phyloP scores from a whole-genome alignment of 2,329 filamentous ascomycete genomes.

The Colletotrichum scovillei region DNA sequence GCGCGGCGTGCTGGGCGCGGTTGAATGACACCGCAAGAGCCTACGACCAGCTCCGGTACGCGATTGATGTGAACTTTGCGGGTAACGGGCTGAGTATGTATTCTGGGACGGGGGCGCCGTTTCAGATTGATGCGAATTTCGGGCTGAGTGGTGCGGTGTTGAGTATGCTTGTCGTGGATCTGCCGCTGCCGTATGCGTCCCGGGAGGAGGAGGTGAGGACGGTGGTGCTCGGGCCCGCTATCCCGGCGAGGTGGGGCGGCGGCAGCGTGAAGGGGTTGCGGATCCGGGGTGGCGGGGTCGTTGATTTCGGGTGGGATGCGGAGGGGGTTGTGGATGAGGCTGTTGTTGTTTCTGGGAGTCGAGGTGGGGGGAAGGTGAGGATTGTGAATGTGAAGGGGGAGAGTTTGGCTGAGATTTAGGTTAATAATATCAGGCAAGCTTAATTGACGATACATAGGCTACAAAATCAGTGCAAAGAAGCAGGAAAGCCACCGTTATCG shows the following conservation, averaged over 20 bases:
- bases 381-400: constrained; percentile 34
- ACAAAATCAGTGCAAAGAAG: too few relatives aligned
- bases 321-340: constrained; percentile 47
- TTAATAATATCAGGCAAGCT: neutral
- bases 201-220: constrained; percentile 39
- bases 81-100: constrained; percentile 65
- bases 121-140: constrained; percentile 71
- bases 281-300: constrained; percentile 54
- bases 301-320: constrained; percentile 57
- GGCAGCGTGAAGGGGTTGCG: constrained; percentile 57
- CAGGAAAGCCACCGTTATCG: too few relatives aligned
- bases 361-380: constrained; percentile 13
- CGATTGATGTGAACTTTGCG: constrained; percentile 61
- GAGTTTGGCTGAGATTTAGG: neutral
- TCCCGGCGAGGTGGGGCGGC: constrained; percentile 55
- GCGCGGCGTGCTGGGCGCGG: constrained; percentile 65
- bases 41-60: constrained; percentile 59
- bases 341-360: constrained; percentile 8
- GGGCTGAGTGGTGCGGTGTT: constrained; percentile 61
- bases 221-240: constrained; percentile 59
- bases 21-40: constrained; percentile 63
- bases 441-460: neutral
- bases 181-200: constrained; percentile 45
- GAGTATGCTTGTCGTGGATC: constrained; percentile 63
- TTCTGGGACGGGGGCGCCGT: constrained; percentile 54